Base-by-base conservation (phyloP, 306 rosid genomes). In the Ziziphus jujuba region DNA sequence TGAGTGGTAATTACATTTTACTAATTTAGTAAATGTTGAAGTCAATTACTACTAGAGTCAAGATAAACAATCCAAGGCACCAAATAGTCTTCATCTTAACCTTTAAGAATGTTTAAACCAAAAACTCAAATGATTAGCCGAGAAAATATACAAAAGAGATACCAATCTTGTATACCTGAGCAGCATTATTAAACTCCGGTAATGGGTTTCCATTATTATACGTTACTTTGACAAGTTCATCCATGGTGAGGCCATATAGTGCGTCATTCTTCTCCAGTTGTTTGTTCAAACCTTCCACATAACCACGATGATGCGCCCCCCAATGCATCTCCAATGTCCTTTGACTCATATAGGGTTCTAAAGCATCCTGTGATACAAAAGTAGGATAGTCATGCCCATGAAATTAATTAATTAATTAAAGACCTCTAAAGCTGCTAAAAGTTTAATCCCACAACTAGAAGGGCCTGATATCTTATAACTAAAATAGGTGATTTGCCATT, bases 161-260 rank as follows among this genome's bases (percentile, higher is more conserved):
- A 49, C 53, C 52, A 73, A 69, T 70, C 57, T 65, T 66, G 82
- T 56, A 71, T 86, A 93, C 99, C 96, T 90, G 97, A 45, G 96
- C 89, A 51, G 96, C 95, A 65, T 93, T 93, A 85, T 93, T 86
- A 83, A 88, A 93, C 82, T 90, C 97, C 15, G 87, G 87, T 17
- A 75, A 80, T 57, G 98, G 98, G 62, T 90, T 93, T 59, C 98
- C 98, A 59, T 83, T 90, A 73, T 90, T 93, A 76, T 90, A 93
- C 22, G 97, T 86, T 73, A 81, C 85, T 83, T 93, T 93, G 73
- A 93, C 86, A 66, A 93, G 91, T 75, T 90, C 97, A 80, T 93
- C 91, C 70, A 93, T 56, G 36, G 97, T 88, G 81, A 72, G 77
- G 68, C 97, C 97, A 80, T 88, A 93, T 33, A 93, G 76, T 72